phyloP scores from a whole-genome alignment of 257 asterid species.

The Linderniella brevidens region DNA sequence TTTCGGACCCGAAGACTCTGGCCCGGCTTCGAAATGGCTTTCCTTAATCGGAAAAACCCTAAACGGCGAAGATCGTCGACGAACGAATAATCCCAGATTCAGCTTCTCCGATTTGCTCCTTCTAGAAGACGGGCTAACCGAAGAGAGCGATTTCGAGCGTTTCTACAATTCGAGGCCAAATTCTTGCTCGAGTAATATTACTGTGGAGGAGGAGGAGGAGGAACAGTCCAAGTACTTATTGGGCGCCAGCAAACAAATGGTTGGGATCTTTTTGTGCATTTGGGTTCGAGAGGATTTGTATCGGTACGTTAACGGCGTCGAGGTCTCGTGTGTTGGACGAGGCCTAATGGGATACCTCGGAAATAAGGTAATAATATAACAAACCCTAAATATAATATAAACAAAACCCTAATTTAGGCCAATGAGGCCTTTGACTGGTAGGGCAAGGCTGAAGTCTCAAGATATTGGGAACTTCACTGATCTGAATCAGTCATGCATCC shows the following conservation, averaged over 20 bases:
- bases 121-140: too few species aligned
- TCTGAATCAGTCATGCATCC: too few species aligned
- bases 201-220: slow-evolving; percentile 6
- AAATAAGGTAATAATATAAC: slow-evolving; percentile 53
- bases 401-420: too few species aligned
- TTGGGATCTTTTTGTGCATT: slow-evolving; percentile 46
- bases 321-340: slow-evolving; percentile 53
- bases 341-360: slow-evolving; percentile 88
- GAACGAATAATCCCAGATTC: too few species aligned
- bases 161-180: too few species aligned
- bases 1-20: slow-evolving; percentile 52
- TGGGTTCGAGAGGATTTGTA: slow-evolving; percentile 50
- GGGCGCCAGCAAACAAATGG: slow-evolving; percentile 79
- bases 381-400: too few species aligned
- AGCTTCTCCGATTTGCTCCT: too few species aligned
- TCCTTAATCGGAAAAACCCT: slow-evolving; percentile 42
- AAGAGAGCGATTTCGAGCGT: too few species aligned
- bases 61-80: slow-evolving; percentile 11
- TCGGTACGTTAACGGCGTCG: slow-evolving; percentile 28
- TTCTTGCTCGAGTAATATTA: too few species aligned
- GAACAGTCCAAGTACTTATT: slow-evolving; percentile 18
- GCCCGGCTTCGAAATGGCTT: slow-evolving; percentile 66
- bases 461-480: too few species aligned
- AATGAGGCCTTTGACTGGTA: too few species aligned
- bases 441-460: too few species aligned